Conservation (phyloP, 176 grass and related monocot genomes). For the Saccharum spontaneum region DNA sequence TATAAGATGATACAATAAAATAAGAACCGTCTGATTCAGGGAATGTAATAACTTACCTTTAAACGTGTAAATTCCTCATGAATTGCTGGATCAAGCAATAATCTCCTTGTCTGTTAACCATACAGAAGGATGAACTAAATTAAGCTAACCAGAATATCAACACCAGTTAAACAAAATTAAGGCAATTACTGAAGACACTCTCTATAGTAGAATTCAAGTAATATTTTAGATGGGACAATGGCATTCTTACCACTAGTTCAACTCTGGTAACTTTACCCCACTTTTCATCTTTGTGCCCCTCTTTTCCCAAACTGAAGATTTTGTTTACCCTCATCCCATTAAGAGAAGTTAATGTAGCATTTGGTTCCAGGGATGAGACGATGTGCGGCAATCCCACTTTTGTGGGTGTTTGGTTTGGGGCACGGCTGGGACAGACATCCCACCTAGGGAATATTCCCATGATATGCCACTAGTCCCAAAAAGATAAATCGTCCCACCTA, state of each 20-base stretch:
- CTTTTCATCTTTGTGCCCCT: neutral
- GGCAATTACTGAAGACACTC: neutral
- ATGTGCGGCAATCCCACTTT: neutral
- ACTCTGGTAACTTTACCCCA: neutral
- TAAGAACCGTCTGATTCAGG: neutral
- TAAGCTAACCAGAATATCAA: slow-evolving; percentile 9
- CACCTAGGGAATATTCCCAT: neutral
- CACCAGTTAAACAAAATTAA: slow-evolving; percentile 15
- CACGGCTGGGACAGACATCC: neutral
- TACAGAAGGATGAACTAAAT: slow-evolving; percentile 18
- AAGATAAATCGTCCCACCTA: neutral
- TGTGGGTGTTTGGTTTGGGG: neutral
- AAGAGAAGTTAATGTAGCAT: neutral
- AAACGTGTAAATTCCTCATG: slow-evolving; percentile 96
- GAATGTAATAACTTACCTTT: slow-evolving; percentile 50
- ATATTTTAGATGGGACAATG: neutral
- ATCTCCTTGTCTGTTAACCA: slow-evolving; percentile 75
- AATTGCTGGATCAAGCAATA: slow-evolving; percentile 98
- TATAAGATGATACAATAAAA: slow-evolving; percentile 20
- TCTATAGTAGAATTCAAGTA: neutral
- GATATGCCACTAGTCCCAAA: neutral
- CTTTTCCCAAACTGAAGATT: neutral
- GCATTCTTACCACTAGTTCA: neutral
- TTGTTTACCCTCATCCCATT: neutral
- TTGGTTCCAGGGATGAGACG: neutral